Base-by-base conservation (phyloP, 345 rosid genomes). In the Eucalyptus viminalis region DNA sequence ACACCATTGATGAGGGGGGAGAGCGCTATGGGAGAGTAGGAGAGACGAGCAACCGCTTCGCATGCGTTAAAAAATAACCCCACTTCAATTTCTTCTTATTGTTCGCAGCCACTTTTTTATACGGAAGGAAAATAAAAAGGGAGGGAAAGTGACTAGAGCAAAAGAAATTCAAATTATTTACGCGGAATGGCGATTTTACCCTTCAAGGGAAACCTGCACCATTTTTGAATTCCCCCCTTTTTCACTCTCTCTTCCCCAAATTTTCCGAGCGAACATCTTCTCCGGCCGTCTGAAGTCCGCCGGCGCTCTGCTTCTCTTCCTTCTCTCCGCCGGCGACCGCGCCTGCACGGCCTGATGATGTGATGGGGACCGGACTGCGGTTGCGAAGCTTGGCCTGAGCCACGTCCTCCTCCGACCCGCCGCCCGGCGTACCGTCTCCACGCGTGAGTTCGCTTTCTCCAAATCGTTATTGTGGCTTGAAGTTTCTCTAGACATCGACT, bases 141-240 rank as follows among this genome's bases (percentile, higher is more conserved):
- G 47, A 21, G 47, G 85, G 47, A 76, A 76, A 40, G 83, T 40
- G 47, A 76, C 24, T 0, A 6, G 5, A 76, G 27, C 29, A 21
- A 40, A 43, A 40, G 31, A 76, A 40, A 76, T 76, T 76, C 85
- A 76, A 76, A 76, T 76, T 40, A 40, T 11, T 76, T 11, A 76
- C 9, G 29, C 47, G 47, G 45, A 76, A 76, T 40, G 85, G 0
- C 85, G 85, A 21, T 40, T 40, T 76, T 76, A 40, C 85, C 85
- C 85, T 76, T 76, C 9, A 11, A 6, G 29, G 47, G 11, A 40
- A 40, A 2, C 13, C 1, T 40, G 2, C 47, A 1, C 47, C 24
- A 34, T 22, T 37, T 34, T 43, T 1, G 44, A n/a, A 1, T 29
- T 62, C 62, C 24, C 4, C 29, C 0, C 29, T 76, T 4, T 14